A percentile compares a stretch with the other conserved stretches of the same genome.
These are phyloP conservation scores for Phaeosphaeria sp. DNA, from an alignment of 2,329 filamentous ascomycete species.

Conservation along the genomic window DNA sequence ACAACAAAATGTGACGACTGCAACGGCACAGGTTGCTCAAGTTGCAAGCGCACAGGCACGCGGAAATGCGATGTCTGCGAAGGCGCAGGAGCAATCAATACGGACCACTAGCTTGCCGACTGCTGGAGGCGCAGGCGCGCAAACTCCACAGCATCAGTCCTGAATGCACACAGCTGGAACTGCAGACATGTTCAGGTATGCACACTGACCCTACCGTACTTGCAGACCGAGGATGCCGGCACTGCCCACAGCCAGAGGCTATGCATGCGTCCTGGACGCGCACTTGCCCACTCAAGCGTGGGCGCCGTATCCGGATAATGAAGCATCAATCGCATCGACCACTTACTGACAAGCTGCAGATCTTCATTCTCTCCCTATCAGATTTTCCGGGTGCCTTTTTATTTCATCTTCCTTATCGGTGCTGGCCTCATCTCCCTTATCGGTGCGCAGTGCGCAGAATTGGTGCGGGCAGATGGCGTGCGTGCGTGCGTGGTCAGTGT, in stretches of 20 bases:
- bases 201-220: not conserved
- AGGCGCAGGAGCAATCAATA: constrained; percentile 42
- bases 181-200: constrained; percentile 22
- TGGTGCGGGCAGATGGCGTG: constrained; percentile 3
- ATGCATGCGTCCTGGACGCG: not conserved
- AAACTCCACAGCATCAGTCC: constrained; percentile 10
- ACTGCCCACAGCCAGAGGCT: constrained; percentile 1
- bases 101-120: constrained; percentile 27
- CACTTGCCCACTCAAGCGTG: not conserved
- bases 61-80: constrained; percentile 42
- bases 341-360: constrained; percentile 14
- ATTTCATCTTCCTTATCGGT: constrained; percentile 11
- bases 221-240: not conserved
- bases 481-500: constrained; percentile 5
- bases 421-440: constrained; percentile 6
- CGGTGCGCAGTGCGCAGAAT: constrained; percentile 22
- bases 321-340: not conserved
- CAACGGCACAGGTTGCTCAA: constrained; percentile 34
- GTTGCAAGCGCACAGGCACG: constrained; percentile 37
- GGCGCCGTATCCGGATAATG: constrained; percentile 3
- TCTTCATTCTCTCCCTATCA: constrained; percentile 9
- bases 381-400: constrained; percentile 1
- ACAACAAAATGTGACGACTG: constrained; percentile 43
- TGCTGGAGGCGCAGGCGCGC: constrained; percentile 1
- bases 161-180: constrained; percentile 15